phyloP scores from a whole-genome alignment of 768 basidiomycete species.

The Trametes cingulata region DNA sequence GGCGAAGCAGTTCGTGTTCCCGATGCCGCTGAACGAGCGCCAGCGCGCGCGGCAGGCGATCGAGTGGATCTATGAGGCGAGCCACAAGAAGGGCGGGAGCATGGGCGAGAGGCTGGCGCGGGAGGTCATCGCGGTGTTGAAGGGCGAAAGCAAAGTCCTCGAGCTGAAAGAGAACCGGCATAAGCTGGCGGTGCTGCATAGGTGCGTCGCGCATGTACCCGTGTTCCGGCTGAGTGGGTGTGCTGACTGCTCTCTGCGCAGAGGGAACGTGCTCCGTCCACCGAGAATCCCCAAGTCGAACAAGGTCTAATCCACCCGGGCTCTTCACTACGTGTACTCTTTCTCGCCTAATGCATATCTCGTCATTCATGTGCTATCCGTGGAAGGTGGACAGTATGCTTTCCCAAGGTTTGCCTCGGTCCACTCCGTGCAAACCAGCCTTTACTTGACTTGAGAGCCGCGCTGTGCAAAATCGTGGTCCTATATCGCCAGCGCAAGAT shows the following conservation, averaged over 20 bases:
- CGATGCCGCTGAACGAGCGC: conserved; percentile 75
- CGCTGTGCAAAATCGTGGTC: too few species aligned
- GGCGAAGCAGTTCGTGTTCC: conserved; percentile 65
- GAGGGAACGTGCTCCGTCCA: conserved; percentile 17
- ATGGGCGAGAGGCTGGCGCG: conserved; percentile 73
- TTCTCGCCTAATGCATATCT: background rate
- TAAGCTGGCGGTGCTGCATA: conserved; percentile 71
- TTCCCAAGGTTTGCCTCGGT: too few species aligned
- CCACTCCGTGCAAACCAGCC: too few species aligned
- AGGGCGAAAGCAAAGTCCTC: conserved; percentile 55
- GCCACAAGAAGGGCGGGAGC: conserved; percentile 55
- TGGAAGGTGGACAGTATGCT: too few species aligned
- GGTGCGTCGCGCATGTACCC: conserved; percentile 47
- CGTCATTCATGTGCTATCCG: background rate
- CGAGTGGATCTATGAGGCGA: conserved; percentile 67
- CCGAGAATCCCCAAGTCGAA: conserved; percentile 18
- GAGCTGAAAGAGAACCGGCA: conserved; percentile 65
- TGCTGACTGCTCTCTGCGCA: background rate
- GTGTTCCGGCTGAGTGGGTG: too few species aligned
- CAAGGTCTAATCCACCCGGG: conserved; percentile 43
- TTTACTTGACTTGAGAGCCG: too few species aligned
- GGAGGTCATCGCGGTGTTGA: conserved; percentile 73
- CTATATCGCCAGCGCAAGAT: too few species aligned
- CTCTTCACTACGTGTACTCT: conserved; percentile 68
- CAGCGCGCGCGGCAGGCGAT: conserved; percentile 75